Evolutionary conservation across 139 green algal genomes (phyloP).

Genomic region (Choricystis sp.): DNA sequence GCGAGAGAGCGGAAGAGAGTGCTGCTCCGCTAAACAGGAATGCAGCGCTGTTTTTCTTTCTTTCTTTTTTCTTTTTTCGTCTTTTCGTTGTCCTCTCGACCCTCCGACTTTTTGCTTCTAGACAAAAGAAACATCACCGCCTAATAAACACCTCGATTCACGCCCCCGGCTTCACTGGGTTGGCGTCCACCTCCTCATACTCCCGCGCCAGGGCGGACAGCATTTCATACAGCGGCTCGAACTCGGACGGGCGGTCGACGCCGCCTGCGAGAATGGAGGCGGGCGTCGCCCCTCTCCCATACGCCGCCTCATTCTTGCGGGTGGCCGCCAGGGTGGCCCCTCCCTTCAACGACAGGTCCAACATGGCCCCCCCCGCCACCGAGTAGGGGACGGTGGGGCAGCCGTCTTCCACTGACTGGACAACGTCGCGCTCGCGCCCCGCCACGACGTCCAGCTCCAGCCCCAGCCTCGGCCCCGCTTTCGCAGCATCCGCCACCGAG

Average conservation of each 20-base stretch:
- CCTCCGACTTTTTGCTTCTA: too few species aligned
- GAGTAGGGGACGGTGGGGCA: background rate
- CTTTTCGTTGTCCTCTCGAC: too few species aligned
- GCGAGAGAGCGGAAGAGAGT: too few species aligned
- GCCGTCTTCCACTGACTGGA: background rate
- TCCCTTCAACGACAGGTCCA: background rate
- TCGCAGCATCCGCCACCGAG: background rate
- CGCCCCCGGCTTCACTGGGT: too few species aligned
- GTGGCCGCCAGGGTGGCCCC: background rate
- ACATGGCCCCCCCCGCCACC: background rate
- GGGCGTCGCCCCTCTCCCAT: background rate
- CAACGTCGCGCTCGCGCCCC: background rate
- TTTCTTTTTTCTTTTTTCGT: too few species aligned
- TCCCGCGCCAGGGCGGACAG: background rate
- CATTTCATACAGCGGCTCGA: background rate
- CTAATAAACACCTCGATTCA: too few species aligned
- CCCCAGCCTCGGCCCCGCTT: too few species aligned
- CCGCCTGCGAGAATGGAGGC: background rate
- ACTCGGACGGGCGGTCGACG: background rate
- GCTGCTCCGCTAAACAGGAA: too few species aligned
- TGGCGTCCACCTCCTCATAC: background rate
- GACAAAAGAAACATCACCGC: too few species aligned
- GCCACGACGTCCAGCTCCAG: background rate
- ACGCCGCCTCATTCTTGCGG: background rate
- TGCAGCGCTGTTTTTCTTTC: too few species aligned